Base-by-base conservation (phyloP, 768 basidiomycete species). In the Austroboletus festivus region DNA sequence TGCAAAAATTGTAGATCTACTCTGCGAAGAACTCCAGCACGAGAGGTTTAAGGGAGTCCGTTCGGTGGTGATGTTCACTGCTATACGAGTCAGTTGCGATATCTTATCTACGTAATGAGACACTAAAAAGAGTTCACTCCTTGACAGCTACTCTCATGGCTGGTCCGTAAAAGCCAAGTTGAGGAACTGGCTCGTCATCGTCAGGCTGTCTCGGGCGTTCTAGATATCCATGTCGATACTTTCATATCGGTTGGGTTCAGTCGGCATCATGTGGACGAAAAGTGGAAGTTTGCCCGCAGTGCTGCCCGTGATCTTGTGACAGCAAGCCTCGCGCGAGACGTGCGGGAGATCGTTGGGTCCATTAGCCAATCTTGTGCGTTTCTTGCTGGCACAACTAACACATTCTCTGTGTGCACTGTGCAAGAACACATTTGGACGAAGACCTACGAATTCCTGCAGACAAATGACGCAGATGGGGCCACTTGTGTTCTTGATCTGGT, bases 11-110 rank as follows among this genome's bases (percentile, higher is more conserved):
- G 70, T 82, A 13, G 81, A 83, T 52, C 85, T 89, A 51, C 74
- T 93, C 44, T 87, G 85, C 63, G 89, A 88, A 60, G 84, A 89
- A 54, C 67, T 89, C 18, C 92, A 93, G 60, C 89, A 92, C 54
- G 80, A 83, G 48, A 77, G 87, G 4, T 86, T 89, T 60, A 66
- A 72, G 42, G 70, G 73, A 21, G 68, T 79, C 19, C 77, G 85
- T 15, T 82, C 88, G 1, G 67, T 69, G 20, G 77, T 83, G 16
- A 80, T 92, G 68, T 61, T 72, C 22, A 70, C 77, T 24, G 84
- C 85, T 3, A 68, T 82, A 38, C 73, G 76, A 55, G 93, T 92
- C 61, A 69, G 86, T 71, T 20, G 34, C 34, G 46, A 51, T 8
- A 31, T 39, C 37, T 22, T 16, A 47, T 31, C 21, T 52, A 42